phyloP scores from a whole-genome alignment of 805 yeast genomes.

The Yamadazyma ubonensis region DNA sequence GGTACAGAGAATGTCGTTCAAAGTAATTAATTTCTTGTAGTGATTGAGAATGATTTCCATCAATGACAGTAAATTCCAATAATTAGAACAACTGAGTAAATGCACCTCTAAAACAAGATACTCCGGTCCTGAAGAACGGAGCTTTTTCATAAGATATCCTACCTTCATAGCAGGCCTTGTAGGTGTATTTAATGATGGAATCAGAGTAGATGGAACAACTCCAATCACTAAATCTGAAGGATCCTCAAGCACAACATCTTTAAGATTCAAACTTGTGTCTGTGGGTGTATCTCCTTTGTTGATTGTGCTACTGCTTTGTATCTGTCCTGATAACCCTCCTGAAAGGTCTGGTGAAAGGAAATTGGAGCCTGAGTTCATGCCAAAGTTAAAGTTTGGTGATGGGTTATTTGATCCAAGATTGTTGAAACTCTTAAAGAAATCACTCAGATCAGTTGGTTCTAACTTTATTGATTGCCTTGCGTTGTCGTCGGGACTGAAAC shows the following conservation, averaged over 20 bases:
- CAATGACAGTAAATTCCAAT: conserved; percentile 54
- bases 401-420: conserved; percentile 24
- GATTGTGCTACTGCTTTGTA: background rate
- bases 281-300: background rate
- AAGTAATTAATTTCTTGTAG: conserved; percentile 54
- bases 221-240: conserved; percentile 54
- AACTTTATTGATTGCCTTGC: background rate
- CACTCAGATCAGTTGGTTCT: conserved; percentile 11
- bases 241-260: conserved; percentile 42
- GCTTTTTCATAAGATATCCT: conserved; percentile 59
- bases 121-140: conserved; percentile 9
- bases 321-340: conserved; percentile 2
- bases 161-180: conserved; percentile 68
- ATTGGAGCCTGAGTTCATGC: conserved; percentile 28
- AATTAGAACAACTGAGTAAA: conserved; percentile 70
- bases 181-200: conserved; percentile 69
- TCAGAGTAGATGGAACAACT: conserved; percentile 54
- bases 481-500: background rate
- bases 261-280: conserved; percentile 2
- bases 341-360: conserved; percentile 29
- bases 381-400: conserved; percentile 25
- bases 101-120: conserved; percentile 58
- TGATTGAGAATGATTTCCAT: conserved; percentile 58
- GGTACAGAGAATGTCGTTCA: conserved; percentile 40
- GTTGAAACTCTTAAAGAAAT: conserved; percentile 20